These are phyloP conservation scores for Russula dissimulans DNA, from an alignment of 768 basidiomycete species.

Conservation along the genomic window DNA sequence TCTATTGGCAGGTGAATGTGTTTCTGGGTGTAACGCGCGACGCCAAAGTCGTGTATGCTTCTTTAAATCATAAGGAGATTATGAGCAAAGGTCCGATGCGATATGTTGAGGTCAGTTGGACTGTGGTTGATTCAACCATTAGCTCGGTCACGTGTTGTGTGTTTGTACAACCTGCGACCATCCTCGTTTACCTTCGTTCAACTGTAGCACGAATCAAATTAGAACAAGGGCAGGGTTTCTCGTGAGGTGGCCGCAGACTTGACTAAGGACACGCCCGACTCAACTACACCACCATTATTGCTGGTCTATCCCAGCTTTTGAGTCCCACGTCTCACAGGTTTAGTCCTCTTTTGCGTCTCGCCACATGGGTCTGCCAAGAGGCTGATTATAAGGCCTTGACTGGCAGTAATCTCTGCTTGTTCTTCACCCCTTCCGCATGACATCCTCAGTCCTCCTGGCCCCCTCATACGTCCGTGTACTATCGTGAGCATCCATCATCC, in stretches of 20 bases:
- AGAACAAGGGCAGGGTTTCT: too few species aligned
- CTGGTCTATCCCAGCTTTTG: background rate
- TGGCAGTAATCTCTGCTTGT: background rate
- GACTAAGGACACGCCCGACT: background rate
- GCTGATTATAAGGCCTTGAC: conserved; percentile 14
- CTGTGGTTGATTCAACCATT: background rate
- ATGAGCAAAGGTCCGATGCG: background rate
- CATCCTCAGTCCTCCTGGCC: conserved; percentile 5
- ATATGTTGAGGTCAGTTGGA: background rate
- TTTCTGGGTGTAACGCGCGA: background rate
- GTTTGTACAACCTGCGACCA: too few species aligned
- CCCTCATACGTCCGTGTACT: background rate
- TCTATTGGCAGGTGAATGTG: background rate
- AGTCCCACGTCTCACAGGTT: conserved; percentile 1
- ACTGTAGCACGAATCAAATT: too few species aligned
- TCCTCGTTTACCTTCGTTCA: too few species aligned
- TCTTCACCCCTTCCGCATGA: conserved; percentile 9
- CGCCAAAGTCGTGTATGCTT: background rate
- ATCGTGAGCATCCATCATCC: conserved; percentile 1
- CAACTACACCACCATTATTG: background rate
- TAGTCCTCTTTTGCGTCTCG: conserved; percentile 14
- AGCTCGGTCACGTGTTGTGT: background rate
- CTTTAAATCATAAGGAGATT: background rate
- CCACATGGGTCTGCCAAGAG: conserved; percentile 20
- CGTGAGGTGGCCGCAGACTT: background rate